Base-by-base conservation (phyloP, 768 basidiomycete species). In the Chiua virens region DNA sequence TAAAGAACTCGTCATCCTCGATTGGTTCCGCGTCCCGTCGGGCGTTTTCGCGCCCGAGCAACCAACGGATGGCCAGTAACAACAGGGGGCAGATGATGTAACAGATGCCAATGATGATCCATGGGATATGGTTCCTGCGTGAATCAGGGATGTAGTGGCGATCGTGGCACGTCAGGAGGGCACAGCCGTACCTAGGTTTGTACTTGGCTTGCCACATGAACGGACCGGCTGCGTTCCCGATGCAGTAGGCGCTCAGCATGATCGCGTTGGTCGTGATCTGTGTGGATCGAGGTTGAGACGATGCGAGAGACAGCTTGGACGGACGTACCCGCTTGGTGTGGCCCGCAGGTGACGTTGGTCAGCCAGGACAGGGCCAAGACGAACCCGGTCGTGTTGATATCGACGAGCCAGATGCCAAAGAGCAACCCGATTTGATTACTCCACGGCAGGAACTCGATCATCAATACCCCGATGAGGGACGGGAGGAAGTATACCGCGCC, bases 191-290 rank as follows among this genome's bases (percentile, higher is more conserved):
- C 85, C 85, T 77, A 6, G 86, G 87, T 53, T 76, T 78, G 60
- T 86, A 89, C 63, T 79, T 71, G 0, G 72, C 72, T 61, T 83
- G 79, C 87, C 87, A 90, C 85, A 90, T 87, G 59, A 87, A 85
- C 0, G 87, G 87, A n/a, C 81, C 82, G 1, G 79, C 79, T 3
- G 86, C 72, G 50, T 90, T 89, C 9, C 81, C 80, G 20, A 83
- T 54, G 56, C 82, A 82, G 60, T 89, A 91, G 1, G 86, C 84
- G 38, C 78, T 78, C 11, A 91, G 74, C 76, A 89, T 79, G 55
- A 91, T 81, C 0, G 89, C 86, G 59, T 90, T 89, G 0, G 68
- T 70, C 35, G 59, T 64, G 11, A 68, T 28, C 58, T 70, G 44
- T 32, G 28, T 67, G 37, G 28, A 22, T 22, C 32, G 47, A 21